A percentile compares a stretch with the other conserved stretches of the same genome.
Evolutionary conservation across 768 basidiomycete species (phyloP).

Genomic region (Mrakia frigida): DNA sequence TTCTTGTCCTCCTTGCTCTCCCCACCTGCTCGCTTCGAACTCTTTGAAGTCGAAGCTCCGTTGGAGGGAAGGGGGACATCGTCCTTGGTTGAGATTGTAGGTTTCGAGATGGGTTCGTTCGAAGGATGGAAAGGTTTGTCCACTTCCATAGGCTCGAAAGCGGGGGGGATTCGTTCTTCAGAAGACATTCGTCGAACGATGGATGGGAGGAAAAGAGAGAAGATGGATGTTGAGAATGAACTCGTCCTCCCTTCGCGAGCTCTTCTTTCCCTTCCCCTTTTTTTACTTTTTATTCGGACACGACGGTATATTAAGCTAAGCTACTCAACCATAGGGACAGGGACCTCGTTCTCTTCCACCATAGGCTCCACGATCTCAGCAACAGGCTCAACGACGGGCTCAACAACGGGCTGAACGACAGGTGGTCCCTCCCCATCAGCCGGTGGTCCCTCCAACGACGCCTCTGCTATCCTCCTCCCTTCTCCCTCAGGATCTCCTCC

Average conservation of each 20-base stretch:
- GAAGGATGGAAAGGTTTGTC: background rate
- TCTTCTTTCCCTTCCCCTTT: background rate
- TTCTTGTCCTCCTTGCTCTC: conserved; percentile 18
- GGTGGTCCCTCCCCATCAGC: background rate
- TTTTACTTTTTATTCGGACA: background rate
- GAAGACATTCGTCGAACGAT: background rate
- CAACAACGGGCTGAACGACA: too few relatives aligned
- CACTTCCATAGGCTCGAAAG: conserved; percentile 18
- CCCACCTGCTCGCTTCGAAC: conserved; percentile 6
- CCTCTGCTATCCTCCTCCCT: conserved; percentile 5
- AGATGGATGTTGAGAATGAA: background rate
- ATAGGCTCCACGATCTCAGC: background rate
- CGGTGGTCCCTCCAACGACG: background rate
- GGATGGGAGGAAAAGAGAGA: background rate
- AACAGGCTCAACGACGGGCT: background rate
- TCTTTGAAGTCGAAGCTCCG: too few relatives aligned
- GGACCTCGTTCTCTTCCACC: background rate
- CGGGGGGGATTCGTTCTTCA: background rate
- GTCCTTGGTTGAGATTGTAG: conserved; percentile 7
- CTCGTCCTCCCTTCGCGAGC: background rate
- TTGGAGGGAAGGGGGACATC: background rate
- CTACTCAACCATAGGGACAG: too few relatives aligned
- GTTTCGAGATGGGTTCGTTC: background rate
- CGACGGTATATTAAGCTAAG: background rate
- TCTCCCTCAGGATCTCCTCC: background rate